phyloP scores from a whole-genome alignment of 805 yeast species.

The Metschnikowia gelsemii region DNA sequence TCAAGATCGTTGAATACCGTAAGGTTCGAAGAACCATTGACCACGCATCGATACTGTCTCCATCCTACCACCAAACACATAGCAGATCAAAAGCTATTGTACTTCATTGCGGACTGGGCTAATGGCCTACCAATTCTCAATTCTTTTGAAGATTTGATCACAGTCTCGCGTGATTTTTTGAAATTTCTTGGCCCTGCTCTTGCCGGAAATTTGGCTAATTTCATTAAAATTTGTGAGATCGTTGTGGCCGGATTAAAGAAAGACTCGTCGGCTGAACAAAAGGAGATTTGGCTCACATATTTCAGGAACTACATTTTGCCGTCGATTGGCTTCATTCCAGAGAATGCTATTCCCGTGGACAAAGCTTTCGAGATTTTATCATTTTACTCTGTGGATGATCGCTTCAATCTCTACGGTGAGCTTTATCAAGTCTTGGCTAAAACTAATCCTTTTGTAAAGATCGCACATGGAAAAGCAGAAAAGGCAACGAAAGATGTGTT shows the following conservation, averaged over 20 bases:
- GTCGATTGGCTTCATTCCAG: conserved; percentile 49
- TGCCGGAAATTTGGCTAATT: conserved; percentile 46
- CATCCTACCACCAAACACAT: conserved; percentile 29
- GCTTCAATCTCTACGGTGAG: conserved; percentile 83
- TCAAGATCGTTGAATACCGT: conserved; percentile 29
- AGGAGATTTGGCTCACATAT: conserved; percentile 52
- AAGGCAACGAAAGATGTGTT: conserved; percentile 75
- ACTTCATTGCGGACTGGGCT: conserved; percentile 54
- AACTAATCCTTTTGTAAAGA: conserved; percentile 52
- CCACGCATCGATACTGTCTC: conserved; percentile 26
- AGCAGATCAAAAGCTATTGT: conserved; percentile 27
- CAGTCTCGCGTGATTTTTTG: conserved; percentile 49
- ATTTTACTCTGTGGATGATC: conserved; percentile 54
- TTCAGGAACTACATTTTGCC: conserved; percentile 69
- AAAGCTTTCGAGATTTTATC: conserved; percentile 57
- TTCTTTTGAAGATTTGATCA: conserved; percentile 45
- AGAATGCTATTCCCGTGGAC: conserved; percentile 58
- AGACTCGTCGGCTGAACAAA: conserved; percentile 13
- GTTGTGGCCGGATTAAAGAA: conserved; percentile 39
- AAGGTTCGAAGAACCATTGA: conserved; percentile 25
- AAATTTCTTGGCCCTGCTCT: conserved; percentile 56
- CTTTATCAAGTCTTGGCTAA: conserved; percentile 58
- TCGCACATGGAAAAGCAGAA: conserved; percentile 65
- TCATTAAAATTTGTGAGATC: conserved; percentile 63
- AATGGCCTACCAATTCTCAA: conserved; percentile 37